Conservation (phyloP, 768 basidiomycete species). For the Boletus eberwhitei region DNA sequence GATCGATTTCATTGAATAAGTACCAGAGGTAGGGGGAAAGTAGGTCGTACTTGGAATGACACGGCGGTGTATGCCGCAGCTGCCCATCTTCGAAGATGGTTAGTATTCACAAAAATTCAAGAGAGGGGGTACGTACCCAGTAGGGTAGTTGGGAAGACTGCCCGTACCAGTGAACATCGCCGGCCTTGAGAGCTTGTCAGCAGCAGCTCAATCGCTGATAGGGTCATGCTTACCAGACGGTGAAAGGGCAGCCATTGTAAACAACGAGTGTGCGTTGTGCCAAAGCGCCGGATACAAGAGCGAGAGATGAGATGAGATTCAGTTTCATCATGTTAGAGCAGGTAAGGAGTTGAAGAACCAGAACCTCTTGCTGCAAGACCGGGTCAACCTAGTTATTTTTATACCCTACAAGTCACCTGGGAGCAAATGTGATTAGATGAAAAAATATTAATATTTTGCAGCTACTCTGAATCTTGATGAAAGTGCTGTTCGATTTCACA, state of each 20-base stretch:
- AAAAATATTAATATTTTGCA: neutral
- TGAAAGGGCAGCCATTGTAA: slow-evolving; percentile 63
- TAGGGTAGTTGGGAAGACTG: slow-evolving; percentile 39
- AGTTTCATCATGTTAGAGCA: slow-evolving; percentile 20
- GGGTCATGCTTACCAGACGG: slow-evolving; percentile 51
- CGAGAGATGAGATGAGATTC: slow-evolving; percentile 25
- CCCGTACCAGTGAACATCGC: slow-evolving; percentile 61
- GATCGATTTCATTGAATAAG: neutral
- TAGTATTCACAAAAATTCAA: neutral
- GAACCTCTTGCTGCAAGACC: neutral
- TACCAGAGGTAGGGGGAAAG: neutral
- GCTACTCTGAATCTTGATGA: neutral
- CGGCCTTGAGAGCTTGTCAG: slow-evolving; percentile 36
- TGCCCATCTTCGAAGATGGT: slow-evolving; percentile 29
- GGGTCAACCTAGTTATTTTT: slow-evolving; percentile 6
- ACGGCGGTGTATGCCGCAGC: slow-evolving; percentile 28
- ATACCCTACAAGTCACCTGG: slow-evolving; percentile 7
- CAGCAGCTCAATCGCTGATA: neutral
- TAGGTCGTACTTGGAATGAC: slow-evolving; percentile 23
- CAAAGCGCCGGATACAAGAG: slow-evolving; percentile 31
- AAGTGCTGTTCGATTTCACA: too few species aligned
- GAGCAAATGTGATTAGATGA: neutral
- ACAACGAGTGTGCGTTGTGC: slow-evolving; percentile 59
- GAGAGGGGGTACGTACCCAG: slow-evolving; percentile 39
- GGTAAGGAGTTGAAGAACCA: neutral